Base-by-base conservation (phyloP, 805 yeast genomes). In the Zygosaccharomyces bisporus region DNA sequence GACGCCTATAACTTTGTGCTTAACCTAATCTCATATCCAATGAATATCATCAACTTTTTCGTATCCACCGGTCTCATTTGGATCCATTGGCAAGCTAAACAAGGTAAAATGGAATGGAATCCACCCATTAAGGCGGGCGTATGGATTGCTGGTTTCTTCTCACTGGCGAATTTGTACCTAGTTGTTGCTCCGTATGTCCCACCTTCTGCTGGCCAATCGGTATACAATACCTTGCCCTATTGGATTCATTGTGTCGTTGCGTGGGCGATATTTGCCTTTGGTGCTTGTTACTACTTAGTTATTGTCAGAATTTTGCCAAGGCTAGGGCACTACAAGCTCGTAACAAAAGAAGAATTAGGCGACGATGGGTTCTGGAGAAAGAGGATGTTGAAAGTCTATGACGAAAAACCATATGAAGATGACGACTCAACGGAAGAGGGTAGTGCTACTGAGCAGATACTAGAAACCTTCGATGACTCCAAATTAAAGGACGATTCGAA, bases 1-100 rank as follows among this genome's bases (percentile, higher is more conserved):
- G 95, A 86, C 60, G 95, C 95, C 38, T 86, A 85, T 69, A 83
- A 84, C 64, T 83, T 87, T 61, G 79, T 86, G 53, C 63, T 84
- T 64, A 86, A 87, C 66, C 72, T 87, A 69, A 82, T 85, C 55
- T 80, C 91, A 2, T 86, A 86, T 63, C 91, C 95, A 39, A 75
- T 81, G 68, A 83, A 86, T 58, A 81, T 86, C 40, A 83, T 86
- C 56, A 83, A 86, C 62, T 69, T 81, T 23, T 70, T 72, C 34
- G 79, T 86, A 31, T 80, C 84, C 13, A 56, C 74, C 41, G 95
- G 86, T 14, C 41, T 64, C 13, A 61, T 86, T 39, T 76, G 73
- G 60, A 64, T 84, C 39, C 76, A 81, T 60, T 70, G 74, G 61
- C 73, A 75, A 57, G 69, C 70, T 27, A 58, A 60, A 45, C 72